A percentile compares a stretch with the other conserved stretches of the same genome.
phyloP scores from a whole-genome alignment of 2,329 filamentous ascomycete species.

The Blastomyces percursus region DNA sequence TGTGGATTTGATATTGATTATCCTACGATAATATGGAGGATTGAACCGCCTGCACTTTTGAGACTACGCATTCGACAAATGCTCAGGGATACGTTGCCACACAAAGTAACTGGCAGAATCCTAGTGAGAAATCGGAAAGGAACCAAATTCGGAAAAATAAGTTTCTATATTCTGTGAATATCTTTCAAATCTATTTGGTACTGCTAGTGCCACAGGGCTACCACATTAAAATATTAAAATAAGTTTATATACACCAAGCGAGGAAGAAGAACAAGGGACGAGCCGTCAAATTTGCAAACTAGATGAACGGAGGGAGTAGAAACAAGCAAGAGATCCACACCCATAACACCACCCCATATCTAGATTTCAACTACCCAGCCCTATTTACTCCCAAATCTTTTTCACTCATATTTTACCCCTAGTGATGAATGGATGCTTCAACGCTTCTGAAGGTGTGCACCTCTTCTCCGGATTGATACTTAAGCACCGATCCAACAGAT shows the following conservation, averaged over 20 bases:
- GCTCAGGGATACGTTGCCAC: background rate
- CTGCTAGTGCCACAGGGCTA: background rate
- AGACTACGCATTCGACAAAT: background rate
- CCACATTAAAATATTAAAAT: background rate
- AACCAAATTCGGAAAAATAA: background rate
- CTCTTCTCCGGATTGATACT: constrained; percentile 86
- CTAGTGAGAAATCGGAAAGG: background rate
- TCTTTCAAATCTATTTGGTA: background rate
- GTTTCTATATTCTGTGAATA: background rate
- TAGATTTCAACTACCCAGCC: background rate
- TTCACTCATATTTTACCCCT: constrained; percentile 3
- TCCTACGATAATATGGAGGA: background rate
- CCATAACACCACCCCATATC: background rate
- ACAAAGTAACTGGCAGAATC: background rate
- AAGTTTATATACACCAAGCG: background rate
- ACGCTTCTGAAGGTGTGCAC: constrained; percentile 72
- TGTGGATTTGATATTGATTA: background rate
- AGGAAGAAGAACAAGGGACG: background rate
- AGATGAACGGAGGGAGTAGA: background rate
- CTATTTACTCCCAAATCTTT: background rate
- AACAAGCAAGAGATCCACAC: background rate
- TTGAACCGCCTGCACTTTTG: background rate
- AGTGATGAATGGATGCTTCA: constrained; percentile 76
- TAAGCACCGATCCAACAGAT: constrained; percentile 79
- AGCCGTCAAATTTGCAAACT: background rate